Base-by-base conservation (phyloP, 202 grass and related monocot species). In the Saccharum hybrid region DNA sequence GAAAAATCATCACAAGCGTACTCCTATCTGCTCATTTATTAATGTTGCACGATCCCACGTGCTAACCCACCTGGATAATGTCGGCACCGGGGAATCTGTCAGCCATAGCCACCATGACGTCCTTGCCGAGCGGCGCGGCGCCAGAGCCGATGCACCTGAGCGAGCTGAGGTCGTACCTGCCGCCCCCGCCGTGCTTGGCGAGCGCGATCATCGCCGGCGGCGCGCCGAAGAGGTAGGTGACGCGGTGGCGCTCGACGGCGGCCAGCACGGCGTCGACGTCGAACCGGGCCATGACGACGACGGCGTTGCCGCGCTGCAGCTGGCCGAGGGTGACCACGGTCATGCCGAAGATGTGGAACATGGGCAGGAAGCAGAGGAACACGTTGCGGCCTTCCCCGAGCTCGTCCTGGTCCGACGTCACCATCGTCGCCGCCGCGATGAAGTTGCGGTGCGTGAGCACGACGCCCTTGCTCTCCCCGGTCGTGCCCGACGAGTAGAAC, bases 301-400 rank as follows among this genome's bases (percentile, higher is more conserved):
- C 10, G 39, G 72, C 19, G 71, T 98, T 94, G 21, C 92, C 92
- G 57, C 95, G 84, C 75, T 71, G 68, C 85, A 98, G 68, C 80
- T 98, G 95, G 6, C 39, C 90, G 63, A 57, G 90, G 33, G 95
- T 87, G 82, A 98, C 75, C 37, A 90, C 68, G 38, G 83, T 21
- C 28, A 98, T 78, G 68, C 95, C 92, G 62, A 93, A 98, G 63
- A 98, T 90, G 79, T 98, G 95, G 79, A 93, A 94, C 95, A 98
- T 98, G 51, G 95, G 95, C 11, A 98, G 82, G 88, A 98, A 98
- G 89, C 95, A 98, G 82, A 98, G 82, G 85, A 90, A 88, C 15
- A 90, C 86, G 73, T 93, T 94, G 26, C 37, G 90, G 0, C 74
- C 87, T 9, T 98, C 95, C 10, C 82, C 73, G 16, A n/a, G 56